Evolutionary conservation across 108 stramenopile genomes (phyloP), one percentile per base, ranked within the genome.

Genomic region (Schizochytrium sp.): DNA sequence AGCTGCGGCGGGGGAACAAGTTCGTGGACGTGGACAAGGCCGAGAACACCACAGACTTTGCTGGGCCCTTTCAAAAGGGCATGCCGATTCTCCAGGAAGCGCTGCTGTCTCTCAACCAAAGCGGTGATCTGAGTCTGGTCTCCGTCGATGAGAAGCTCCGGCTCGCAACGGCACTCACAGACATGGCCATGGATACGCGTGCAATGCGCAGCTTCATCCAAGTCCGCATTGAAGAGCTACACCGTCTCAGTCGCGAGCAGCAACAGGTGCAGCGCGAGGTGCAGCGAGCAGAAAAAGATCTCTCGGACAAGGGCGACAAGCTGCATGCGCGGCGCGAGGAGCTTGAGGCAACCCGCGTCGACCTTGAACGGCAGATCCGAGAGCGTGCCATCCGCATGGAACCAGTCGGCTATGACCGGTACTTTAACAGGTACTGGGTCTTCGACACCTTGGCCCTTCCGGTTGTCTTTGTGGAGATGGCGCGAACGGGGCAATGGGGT

Each of bases 401-500:
- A 45, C 76, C 76, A n/a, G 23, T 34, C 25, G 76, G 76, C 14
- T 47, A n/a, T 53, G 76, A 83, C 28, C 76, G 76, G 18, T 23
- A 53, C 28, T 83, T 83, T 53, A 83, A 83, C 76, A 43, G 76
- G 51, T 83, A 83, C 51, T 83, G 76, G 76, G 48, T 53, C 19
- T 83, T 83, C 4, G 48, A 53, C 25, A 28, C 45, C 19, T 12
- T 53, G 10, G 48, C 45, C 12, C n/a, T 47, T 16, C 76, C 76
- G n/a, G 45, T 83, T 8, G 45, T 83, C 48, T 83, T 53, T 53
- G 76, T 83, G 25, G 76, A 83, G 3, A 83, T 83, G 45, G 45
- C 48, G 25, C 45, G 76, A 16, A 83, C 76, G 44, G 76, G 76
- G n/a, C 48, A 47, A 18, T 83, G 76, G 76, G 76, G 76, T 34